A percentile compares a stretch with the other conserved stretches of the same genome.
These are phyloP conservation scores for Cryptosporidium viatorum DNA, from an alignment of 169 alveolate genomes.

Conservation along the genomic window DNA sequence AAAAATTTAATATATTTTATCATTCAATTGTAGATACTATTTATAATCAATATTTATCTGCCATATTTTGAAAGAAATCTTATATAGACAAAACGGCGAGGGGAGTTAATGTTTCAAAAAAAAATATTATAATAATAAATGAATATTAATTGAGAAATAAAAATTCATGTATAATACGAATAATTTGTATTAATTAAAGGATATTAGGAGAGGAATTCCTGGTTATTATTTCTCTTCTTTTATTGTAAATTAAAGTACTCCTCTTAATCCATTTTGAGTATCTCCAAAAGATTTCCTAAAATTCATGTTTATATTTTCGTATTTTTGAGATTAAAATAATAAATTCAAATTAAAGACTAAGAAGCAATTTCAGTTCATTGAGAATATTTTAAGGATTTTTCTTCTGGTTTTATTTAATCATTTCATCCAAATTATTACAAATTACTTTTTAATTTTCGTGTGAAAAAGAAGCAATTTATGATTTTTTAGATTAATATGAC, in stretches of 20 bases:
- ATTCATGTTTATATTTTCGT: background rate
- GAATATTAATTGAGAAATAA: background rate
- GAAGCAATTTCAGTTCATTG: background rate
- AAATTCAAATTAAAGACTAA: background rate
- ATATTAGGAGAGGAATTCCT: background rate
- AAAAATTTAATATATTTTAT: no score
- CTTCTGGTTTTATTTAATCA: background rate
- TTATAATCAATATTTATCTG: background rate
- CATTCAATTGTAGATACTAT: background rate
- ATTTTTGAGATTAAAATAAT: background rate
- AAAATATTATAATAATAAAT: background rate
- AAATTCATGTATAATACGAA: background rate
- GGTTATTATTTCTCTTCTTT: background rate
- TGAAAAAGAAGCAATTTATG: background rate
- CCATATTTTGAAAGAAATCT: background rate
- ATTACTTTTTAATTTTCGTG: background rate
- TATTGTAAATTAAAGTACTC: background rate
- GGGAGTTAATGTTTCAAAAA: conserved; percentile 5
- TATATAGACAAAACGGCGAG: conserved; percentile 56
- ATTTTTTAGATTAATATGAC: conserved; percentile 1
- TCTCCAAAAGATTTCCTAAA: background rate
- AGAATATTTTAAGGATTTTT: background rate
- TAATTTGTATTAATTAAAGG: background rate
- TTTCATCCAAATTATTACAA: background rate
- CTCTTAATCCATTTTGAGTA: background rate